Conservation (phyloP, 2,329 filamentous ascomycete species). For the Aspergillus sp. region DNA sequence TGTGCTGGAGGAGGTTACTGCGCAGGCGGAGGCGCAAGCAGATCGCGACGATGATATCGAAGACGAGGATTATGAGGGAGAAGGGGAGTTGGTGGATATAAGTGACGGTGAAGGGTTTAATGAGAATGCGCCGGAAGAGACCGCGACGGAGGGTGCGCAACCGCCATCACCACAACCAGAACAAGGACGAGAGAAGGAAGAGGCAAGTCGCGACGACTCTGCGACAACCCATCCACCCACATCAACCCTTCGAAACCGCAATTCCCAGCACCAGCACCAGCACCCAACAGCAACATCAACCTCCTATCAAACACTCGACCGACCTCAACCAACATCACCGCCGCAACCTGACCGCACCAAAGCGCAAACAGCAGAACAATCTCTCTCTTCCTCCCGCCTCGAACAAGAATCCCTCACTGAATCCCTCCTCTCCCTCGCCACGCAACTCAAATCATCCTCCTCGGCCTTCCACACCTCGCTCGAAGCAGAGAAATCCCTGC, state of each 20-base stretch:
- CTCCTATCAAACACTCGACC: background rate
- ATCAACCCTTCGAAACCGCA: too few species aligned
- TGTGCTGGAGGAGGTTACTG: constrained; percentile 26
- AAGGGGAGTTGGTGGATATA: constrained; percentile 20
- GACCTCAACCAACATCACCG: constrained; percentile 4
- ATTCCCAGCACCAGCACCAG: background rate
- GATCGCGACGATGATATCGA: constrained; percentile 9
- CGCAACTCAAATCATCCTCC: constrained; percentile 68
- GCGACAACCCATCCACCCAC: too few species aligned
- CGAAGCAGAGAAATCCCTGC: constrained; percentile 65
- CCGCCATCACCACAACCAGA: constrained; percentile 10
- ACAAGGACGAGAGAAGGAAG: too few species aligned
- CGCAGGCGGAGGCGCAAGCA: constrained; percentile 13
- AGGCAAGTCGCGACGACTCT: too few species aligned
- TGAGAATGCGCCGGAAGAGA: background rate
- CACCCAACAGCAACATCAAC: constrained; percentile 3
- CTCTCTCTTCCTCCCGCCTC: constrained; percentile 67
- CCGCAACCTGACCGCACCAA: constrained; percentile 9
- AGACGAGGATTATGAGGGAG: constrained; percentile 13
- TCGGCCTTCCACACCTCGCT: constrained; percentile 64
- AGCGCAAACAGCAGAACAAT: constrained; percentile 54
- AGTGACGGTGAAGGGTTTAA: constrained; percentile 5
- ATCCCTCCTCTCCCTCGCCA: constrained; percentile 74
- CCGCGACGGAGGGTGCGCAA: background rate
- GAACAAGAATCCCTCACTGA: constrained; percentile 79